A percentile compares a stretch with the other conserved stretches of the same genome.
Evolutionary conservation across 345 rosid species (phyloP).

Genomic region (Syzygium grande): DNA sequence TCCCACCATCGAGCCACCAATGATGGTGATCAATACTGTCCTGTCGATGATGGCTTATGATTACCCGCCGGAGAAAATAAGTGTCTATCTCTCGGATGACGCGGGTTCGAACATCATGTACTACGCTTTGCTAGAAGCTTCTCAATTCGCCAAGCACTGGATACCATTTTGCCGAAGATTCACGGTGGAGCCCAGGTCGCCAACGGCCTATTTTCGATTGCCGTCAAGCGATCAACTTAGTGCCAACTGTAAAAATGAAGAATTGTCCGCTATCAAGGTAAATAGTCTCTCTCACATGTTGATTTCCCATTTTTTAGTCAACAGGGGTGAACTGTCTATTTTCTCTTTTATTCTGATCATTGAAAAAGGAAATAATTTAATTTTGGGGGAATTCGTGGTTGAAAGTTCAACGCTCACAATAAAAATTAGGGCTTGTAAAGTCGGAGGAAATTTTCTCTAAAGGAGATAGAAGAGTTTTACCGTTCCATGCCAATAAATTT

Average conservation of each 20-base stretch:
- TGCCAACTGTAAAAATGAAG: background rate
- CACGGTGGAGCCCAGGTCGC: constrained; percentile 33
- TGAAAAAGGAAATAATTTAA: background rate
- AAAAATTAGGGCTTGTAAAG: background rate
- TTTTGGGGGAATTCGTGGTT: background rate
- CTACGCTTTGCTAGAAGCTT: constrained; percentile 46
- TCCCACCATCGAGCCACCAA: constrained; percentile 40
- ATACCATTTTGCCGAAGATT: constrained; percentile 40
- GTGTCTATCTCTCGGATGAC: constrained; percentile 48
- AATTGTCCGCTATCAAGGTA: constrained; percentile 16
- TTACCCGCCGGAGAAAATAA: constrained; percentile 31
- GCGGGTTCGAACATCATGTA: constrained; percentile 33
- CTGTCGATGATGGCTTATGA: constrained; percentile 39
- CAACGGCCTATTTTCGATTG: constrained; percentile 25
- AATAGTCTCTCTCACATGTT: background rate
- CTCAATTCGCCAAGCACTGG: constrained; percentile 35
- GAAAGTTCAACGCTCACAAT: background rate
- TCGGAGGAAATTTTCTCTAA: background rate
- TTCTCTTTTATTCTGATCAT: background rate
- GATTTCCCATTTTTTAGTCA: background rate
- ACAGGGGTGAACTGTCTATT: background rate
- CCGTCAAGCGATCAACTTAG: background rate
- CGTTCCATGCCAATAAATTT: background rate
- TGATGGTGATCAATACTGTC: constrained; percentile 40
- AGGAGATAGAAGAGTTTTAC: background rate